A percentile compares a stretch with the other conserved stretches of the same genome.
phyloP scores from a whole-genome alignment of 202 grass and related monocot species.

The Brachypodium distachyon region DNA sequence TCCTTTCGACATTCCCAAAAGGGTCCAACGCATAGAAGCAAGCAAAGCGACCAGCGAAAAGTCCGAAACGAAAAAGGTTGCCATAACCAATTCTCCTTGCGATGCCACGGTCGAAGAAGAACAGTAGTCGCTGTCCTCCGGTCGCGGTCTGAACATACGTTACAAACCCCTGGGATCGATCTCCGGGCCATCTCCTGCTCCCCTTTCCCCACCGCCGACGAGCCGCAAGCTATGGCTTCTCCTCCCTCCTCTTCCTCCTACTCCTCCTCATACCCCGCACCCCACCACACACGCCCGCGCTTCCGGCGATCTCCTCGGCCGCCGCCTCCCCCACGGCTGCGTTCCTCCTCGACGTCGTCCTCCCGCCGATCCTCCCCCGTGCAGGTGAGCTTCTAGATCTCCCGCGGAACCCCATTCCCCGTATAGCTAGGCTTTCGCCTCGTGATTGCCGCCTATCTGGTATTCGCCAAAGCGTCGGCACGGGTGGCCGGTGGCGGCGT shows the following conservation, averaged over 20 bases:
- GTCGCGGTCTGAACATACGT: conserved; percentile 12
- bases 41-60: too few species aligned
- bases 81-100: neutral
- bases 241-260: neutral
- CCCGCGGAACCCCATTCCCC: neutral
- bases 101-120: neutral
- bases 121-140: conserved; percentile 1
- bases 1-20: too few species aligned
- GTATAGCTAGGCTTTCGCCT: neutral
- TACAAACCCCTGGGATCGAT: neutral
- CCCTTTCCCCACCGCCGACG: neutral
- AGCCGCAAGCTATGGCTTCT: neutral
- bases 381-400: conserved; percentile 27
- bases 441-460: conserved; percentile 9
- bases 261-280: neutral
- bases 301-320: conserved; percentile 12
- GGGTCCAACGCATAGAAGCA: too few species aligned
- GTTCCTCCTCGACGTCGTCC: neutral
- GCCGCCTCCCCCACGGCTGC: neutral
- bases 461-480: neutral
- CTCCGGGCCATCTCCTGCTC: neutral
- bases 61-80: neutral
- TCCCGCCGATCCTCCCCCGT: neutral
- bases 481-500: too few species aligned
- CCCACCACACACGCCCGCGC: neutral